Percentiles rank a stretch among this genome's conserved stretches.
These are phyloP conservation scores for Willaertia magna DNA, from an alignment of 208 protist species.

Conservation along the genomic window DNA sequence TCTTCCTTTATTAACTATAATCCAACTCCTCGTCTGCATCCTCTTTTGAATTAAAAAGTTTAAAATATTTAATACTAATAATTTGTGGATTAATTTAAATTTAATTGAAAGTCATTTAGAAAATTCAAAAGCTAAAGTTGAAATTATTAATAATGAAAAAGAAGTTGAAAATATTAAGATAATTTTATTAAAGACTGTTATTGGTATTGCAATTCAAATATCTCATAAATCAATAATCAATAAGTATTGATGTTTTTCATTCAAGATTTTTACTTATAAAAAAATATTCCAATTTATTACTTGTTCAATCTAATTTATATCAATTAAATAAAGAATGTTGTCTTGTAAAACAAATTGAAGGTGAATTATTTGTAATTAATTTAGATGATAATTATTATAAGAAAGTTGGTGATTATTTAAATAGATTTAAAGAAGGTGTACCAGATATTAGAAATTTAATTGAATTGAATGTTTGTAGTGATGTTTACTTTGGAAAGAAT, in stretches of 20 bases:
- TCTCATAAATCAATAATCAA: constrained; percentile 53
- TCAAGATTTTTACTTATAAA: constrained; percentile 96
- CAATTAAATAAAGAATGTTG: constrained; percentile 49
- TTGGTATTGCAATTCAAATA: constrained; percentile 73
- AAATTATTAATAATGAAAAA: constrained; percentile 67
- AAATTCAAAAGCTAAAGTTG: constrained; percentile 33
- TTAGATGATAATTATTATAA: neutral
- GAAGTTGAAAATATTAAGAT: constrained; percentile 31
- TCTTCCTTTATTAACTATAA: too few relatives aligned
- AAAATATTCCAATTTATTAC: constrained; percentile 83
- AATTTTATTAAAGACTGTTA: constrained; percentile 61
- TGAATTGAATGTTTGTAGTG: neutral
- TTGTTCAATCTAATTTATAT: constrained; percentile 87
- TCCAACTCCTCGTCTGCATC: too few relatives aligned
- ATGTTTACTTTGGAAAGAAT: constrained; percentile 2
- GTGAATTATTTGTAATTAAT: neutral
- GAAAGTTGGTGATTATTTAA: neutral
- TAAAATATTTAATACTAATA: constrained; percentile 99
- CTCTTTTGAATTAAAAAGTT: constrained; percentile 88
- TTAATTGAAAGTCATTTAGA: constrained; percentile 48
- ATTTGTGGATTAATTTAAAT: constrained; percentile 88
- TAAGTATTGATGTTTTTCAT: constrained; percentile 79
- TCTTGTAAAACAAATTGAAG: neutral
- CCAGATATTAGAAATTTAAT: neutral
- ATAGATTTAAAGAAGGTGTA: neutral